These are phyloP conservation scores for Tagetes patula DNA, from an alignment of 129 eudicot species.

Conservation along the genomic window DNA sequence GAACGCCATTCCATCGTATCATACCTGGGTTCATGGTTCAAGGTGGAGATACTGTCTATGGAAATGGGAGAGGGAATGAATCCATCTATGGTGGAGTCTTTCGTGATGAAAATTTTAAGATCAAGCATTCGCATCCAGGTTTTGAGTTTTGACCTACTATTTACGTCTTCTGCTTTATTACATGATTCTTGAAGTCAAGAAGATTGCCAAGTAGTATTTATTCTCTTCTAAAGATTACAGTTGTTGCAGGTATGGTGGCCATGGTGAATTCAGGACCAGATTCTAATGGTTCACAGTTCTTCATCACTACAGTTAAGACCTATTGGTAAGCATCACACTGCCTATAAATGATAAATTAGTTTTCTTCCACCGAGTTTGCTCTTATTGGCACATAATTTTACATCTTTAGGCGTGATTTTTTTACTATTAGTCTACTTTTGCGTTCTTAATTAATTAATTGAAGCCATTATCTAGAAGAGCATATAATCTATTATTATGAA, in stretches of 20 bases:
- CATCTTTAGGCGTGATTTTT: conserved; percentile 1
- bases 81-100: conserved; percentile 84
- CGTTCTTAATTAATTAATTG: not conserved
- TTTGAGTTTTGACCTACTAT: conserved; percentile 2
- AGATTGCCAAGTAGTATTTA: not conserved
- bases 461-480: not conserved
- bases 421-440: conserved; percentile 4
- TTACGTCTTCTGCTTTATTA: conserved; percentile 3
- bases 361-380: not conserved
- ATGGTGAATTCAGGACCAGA: conserved; percentile 96
- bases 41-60: conserved; percentile 80
- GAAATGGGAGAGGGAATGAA: conserved; percentile 74
- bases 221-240: conserved; percentile 1
- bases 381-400: not conserved
- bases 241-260: conserved; percentile 69
- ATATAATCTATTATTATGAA: not conserved
- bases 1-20: conserved; percentile 85
- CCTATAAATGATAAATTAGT: not conserved
- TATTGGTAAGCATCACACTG: conserved; percentile 50
- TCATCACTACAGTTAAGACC: conserved; percentile 88
- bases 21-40: conserved; percentile 98
- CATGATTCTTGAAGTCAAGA: not conserved
- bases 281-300: conserved; percentile 92
- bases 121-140: conserved; percentile 90
- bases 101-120: conserved; percentile 77